A percentile compares a stretch with the other conserved stretches of the same genome.
Conservation (phyloP, 2,329 filamentous ascomycete genomes). For the Arthrobotrys megalospora region DNA sequence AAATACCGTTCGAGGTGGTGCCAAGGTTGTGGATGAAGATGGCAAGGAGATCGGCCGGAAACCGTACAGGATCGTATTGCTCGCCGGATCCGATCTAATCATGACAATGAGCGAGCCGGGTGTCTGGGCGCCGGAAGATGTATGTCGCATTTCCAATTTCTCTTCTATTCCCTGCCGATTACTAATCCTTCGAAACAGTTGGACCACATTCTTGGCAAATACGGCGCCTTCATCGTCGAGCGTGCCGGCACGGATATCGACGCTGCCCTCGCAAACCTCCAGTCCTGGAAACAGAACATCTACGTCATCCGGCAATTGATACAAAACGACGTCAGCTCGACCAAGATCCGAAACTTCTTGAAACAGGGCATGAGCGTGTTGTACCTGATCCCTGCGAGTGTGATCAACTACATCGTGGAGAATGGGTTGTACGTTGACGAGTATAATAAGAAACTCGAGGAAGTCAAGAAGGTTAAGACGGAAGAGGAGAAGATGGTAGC, state of each 20-base stretch:
- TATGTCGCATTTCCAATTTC: slow-evolving; percentile 66
- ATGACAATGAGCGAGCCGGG: slow-evolving; percentile 81
- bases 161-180: background rate
- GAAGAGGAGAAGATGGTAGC: slow-evolving; percentile 12
- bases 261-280: slow-evolving; percentile 84
- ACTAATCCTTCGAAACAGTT: slow-evolving; percentile 30
- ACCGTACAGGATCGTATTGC: slow-evolving; percentile 76
- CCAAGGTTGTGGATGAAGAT: slow-evolving; percentile 66
- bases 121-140: slow-evolving; percentile 86
- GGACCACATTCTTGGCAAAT: slow-evolving; percentile 87
- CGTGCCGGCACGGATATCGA: slow-evolving; percentile 89
- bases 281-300: slow-evolving; percentile 83
- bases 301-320: slow-evolving; percentile 91
- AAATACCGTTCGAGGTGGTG: slow-evolving; percentile 82
- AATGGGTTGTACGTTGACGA: slow-evolving; percentile 77
- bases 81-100: slow-evolving; percentile 84
- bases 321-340: slow-evolving; percentile 85
- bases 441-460: slow-evolving; percentile 70
- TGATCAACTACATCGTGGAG: slow-evolving; percentile 81
- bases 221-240: slow-evolving; percentile 88
- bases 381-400: slow-evolving; percentile 80
- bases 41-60: slow-evolving; percentile 55
- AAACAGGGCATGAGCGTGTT: slow-evolving; percentile 85
- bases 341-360: slow-evolving; percentile 84
- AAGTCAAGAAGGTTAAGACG: slow-evolving; percentile 67